Base-by-base conservation (phyloP, 2,329 filamentous ascomycete genomes). In the Talaromyces amestolkiae region DNA sequence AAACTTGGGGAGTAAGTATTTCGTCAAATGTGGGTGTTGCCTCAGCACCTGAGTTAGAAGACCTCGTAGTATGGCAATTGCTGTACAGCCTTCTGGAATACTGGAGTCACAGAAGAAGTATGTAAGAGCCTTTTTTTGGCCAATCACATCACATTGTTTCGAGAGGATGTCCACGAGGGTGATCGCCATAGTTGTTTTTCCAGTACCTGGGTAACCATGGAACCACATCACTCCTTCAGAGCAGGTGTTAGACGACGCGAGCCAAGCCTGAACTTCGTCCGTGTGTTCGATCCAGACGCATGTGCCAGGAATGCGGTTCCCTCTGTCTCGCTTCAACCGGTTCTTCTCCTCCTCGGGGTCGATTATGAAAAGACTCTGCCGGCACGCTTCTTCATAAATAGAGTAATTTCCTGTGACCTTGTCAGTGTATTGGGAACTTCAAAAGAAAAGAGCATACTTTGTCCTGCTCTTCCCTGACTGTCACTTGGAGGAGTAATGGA, bases 21-120 rank as follows among this genome's bases (percentile, higher is more conserved):
- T 58, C 39, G 67, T 51, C 1, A 69, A 58, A 35, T 33, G 7
- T 45, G 58, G 65, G 19, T 62, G 51, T 33, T 65, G 17, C 22
- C 65, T 47, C 41, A 69, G 60, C 6, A 68, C 19, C 24, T 69
- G 67, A 31, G 66, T 66, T 39, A 70, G 33, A 22, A 70, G 61
- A 3, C 68, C 66, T 15, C 66, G 65, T 31, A 70, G 39, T 51
- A 70, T 53, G n/a, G 66, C 51, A 4, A 37, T 51, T n/a, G 65
- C 67, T 10, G 63, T 68, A 37, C 35, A 37, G 11, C 33, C 11
- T 61, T 63, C 15, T 17, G 43, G 63, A 10, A 37, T 56, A 37
- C 43, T 64, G 9, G 69, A 68, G 41, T 70, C 68, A 41, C 68
- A 71, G 60, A 70, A 71, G 61, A 69, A 71, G 49, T 71, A 65